A percentile compares a stretch with the other conserved stretches of the same genome.
Conservation (phyloP, 768 basidiomycete genomes). For the Arthromyces matolae region DNA sequence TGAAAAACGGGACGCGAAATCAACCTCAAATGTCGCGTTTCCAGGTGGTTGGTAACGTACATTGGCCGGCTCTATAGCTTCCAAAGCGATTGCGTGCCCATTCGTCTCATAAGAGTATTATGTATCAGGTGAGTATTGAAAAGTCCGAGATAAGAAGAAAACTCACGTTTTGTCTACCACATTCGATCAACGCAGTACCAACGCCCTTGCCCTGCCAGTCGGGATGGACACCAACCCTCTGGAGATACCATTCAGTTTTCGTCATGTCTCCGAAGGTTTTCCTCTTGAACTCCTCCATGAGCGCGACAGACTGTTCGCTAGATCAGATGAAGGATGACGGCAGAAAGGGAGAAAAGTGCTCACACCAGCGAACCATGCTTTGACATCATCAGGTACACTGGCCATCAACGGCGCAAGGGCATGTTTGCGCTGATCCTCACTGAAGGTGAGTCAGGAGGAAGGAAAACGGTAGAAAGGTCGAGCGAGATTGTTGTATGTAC, state of each 20-base stretch:
- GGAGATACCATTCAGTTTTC: slow-evolving; percentile 11
- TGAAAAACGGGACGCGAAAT: too few relatives aligned
- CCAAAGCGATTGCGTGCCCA: too few relatives aligned
- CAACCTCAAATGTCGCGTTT: too few relatives aligned
- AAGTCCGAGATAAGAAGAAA: not conserved
- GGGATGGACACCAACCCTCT: slow-evolving; percentile 4
- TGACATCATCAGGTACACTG: not conserved
- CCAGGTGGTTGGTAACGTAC: too few relatives aligned
- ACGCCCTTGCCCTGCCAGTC: slow-evolving; percentile 10
- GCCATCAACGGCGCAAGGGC: slow-evolving; percentile 4
- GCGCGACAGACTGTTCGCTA: not conserved
- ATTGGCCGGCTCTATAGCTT: too few relatives aligned
- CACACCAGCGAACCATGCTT: slow-evolving; percentile 4
- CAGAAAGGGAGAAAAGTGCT: not conserved
- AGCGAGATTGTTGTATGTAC: not conserved
- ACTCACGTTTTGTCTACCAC: slow-evolving; percentile 3
- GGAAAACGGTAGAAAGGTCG: not conserved
- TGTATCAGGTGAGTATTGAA: too few relatives aligned
- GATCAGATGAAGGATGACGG: not conserved
- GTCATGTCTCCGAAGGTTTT: slow-evolving; percentile 1
- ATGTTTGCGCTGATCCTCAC: slow-evolving; percentile 7
- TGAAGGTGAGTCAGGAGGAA: not conserved
- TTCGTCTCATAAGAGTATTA: too few relatives aligned
- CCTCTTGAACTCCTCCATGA: slow-evolving; percentile 6
- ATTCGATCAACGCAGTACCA: slow-evolving; percentile 8